Evolutionary conservation across 1,139 yeast genomes (phyloP), one percentile per base, ranked within the genome.

Genomic region (Candida glucosophila): DNA sequence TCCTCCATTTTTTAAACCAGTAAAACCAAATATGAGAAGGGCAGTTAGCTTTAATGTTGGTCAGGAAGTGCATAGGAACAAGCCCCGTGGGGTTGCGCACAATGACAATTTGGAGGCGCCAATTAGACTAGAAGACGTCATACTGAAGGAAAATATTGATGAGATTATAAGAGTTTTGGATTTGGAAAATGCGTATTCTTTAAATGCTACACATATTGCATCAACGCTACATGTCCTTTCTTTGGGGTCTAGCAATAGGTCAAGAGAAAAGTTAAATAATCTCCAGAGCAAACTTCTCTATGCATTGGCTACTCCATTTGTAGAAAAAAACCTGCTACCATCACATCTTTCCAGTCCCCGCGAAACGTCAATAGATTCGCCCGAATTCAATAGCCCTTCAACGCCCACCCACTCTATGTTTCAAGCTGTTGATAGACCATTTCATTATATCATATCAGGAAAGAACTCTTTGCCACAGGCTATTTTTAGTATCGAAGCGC

Each of bases 401-500:
- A n/a, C n/a, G n/a, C n/a, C n/a, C n/a, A n/a, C n/a, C n/a, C n/a
- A n/a, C n/a, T n/a, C n/a, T n/a, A n/a, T n/a, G 61, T 3, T 43
- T 57, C 26, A 55, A 44, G 21, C 21, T 19, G 18, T 16, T 8
- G 18, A 16, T 16, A 45, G 76, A 21, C 76, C 75, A 7, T 71
- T 75, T 44, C 86, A 77, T 43, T 55, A 72, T 2, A 64, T 76
- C 25, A 66, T 79, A 1, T 64, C 80, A 5, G 77, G 77, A 5
- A 79, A 77, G 39, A 77, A 75, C 32, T 60, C 76, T 1, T 62
- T 77, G 3, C 86, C 88, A 20, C 85, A 78, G 44, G 90, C 94
- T 0, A 79, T 86, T 4, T 79, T 88, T 49, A 85, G 95, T 0
- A 82, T 92, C 21, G 76, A 73, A 8, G 58, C 70, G 12, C 73